A percentile compares a stretch with the other conserved stretches of the same genome.
Evolutionary conservation across 495 filamentous ascomycete species (phyloP).

Genomic region (Aspergillus nidulans): DNA sequence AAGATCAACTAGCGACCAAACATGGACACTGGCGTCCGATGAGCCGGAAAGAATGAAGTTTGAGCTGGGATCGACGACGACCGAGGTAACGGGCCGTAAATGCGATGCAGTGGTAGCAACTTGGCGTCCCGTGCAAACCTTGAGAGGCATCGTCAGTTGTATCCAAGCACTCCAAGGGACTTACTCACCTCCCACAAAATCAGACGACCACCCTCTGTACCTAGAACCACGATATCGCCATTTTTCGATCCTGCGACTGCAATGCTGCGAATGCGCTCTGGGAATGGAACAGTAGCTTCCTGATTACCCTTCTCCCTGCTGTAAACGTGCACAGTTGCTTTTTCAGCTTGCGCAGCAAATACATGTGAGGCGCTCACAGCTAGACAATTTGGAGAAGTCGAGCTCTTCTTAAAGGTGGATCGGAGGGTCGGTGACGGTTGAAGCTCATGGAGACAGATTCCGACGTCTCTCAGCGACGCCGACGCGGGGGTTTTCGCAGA

Average conservation of each 20-base stretch:
- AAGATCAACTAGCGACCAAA: slow-evolving; percentile 78
- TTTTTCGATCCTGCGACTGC: slow-evolving; percentile 54
- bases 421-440: slow-evolving; percentile 68
- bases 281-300: slow-evolving; percentile 80
- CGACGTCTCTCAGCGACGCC: slow-evolving; percentile 67
- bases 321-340: slow-evolving; percentile 90
- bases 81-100: slow-evolving; percentile 75
- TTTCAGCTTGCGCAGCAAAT: slow-evolving; percentile 85
- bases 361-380: slow-evolving; percentile 80
- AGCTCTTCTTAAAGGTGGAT: slow-evolving; percentile 88
- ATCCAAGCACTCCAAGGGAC: background rate
- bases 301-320: slow-evolving; percentile 76
- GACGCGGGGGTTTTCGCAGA: slow-evolving; percentile 60
- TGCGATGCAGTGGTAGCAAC: slow-evolving; percentile 84
- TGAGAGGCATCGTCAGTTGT: background rate
- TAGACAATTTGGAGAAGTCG: slow-evolving; percentile 68
- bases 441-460: slow-evolving; percentile 78
- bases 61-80: slow-evolving; percentile 65
- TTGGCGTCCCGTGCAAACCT: slow-evolving; percentile 83
- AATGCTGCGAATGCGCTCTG: slow-evolving; percentile 75
- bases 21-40: slow-evolving; percentile 79
- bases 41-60: slow-evolving; percentile 85
- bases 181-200: slow-evolving; percentile 84
- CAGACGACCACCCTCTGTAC: slow-evolving; percentile 80
- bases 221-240: slow-evolving; percentile 69